phyloP scores from a whole-genome alignment of 1,284 basidiomycete species.

The Ustilago trichophora region DNA sequence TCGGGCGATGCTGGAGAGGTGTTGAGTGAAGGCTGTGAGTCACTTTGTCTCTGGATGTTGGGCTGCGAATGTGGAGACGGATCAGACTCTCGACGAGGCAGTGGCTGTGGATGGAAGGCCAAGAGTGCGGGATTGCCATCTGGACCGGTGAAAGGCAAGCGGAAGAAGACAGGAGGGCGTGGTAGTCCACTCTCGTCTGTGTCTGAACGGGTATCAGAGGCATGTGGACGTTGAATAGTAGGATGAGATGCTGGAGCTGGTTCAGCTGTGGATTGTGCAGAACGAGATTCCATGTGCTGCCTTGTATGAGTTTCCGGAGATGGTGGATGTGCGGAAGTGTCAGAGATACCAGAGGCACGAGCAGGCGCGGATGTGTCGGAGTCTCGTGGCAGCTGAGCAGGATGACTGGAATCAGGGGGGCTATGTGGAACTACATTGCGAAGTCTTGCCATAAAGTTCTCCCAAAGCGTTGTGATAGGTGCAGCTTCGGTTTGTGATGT shows the following conservation, averaged over 20 bases:
- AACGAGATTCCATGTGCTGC: too few species aligned
- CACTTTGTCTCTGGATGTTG: too few species aligned
- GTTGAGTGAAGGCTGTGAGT: neutral
- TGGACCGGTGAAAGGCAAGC: conserved; percentile 41
- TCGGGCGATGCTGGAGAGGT: neutral
- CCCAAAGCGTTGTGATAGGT: conserved; percentile 26
- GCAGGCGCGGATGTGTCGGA: too few species aligned
- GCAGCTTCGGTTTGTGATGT: neutral
- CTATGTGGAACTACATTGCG: conserved; percentile 17
- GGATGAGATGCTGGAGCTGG: too few species aligned
- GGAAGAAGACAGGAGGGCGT: conserved; percentile 39
- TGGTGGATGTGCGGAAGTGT: too few species aligned
- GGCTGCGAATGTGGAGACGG: neutral
- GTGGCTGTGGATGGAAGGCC: conserved; percentile 45
- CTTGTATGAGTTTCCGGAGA: too few species aligned
- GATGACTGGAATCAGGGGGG: neutral
- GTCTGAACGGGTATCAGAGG: too few species aligned
- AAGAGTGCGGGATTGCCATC: conserved; percentile 49
- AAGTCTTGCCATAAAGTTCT: conserved; percentile 33
- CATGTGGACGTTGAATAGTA: too few species aligned
- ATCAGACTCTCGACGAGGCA: conserved; percentile 16
- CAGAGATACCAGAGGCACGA: too few species aligned
- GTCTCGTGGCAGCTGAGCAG: too few species aligned
- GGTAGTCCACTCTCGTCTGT: too few species aligned
- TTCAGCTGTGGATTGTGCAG: too few species aligned